A percentile compares a stretch with the other conserved stretches of the same genome.
phyloP scores from a whole-genome alignment of 164 flowering plant genomes.

The Protea cynaroides region DNA sequence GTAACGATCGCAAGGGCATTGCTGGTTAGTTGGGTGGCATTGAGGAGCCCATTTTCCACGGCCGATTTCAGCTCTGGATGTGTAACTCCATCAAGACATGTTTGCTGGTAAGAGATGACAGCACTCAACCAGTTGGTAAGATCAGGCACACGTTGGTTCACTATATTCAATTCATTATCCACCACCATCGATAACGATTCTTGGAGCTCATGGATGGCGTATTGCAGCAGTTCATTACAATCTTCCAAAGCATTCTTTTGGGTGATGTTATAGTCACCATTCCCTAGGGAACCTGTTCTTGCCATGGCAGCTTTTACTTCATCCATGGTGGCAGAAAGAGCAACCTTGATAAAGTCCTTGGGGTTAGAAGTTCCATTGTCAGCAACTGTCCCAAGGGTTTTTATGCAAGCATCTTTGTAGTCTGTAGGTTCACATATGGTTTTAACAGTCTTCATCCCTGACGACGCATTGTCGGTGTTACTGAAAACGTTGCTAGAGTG shows the following conservation, averaged over 20 bases:
- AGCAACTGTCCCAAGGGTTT: conserved; percentile 25
- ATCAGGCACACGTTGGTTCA: conserved; percentile 27
- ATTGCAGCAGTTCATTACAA: conserved; percentile 40
- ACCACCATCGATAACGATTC: conserved; percentile 30
- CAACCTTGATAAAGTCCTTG: conserved; percentile 30
- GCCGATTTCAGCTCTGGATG: conserved; percentile 24
- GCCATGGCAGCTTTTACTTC: conserved; percentile 22
- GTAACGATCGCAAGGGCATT: conserved; percentile 45
- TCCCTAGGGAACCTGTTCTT: conserved; percentile 3
- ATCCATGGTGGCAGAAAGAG: conserved; percentile 26
- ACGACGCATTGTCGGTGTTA: neutral
- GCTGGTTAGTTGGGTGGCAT: conserved; percentile 36
- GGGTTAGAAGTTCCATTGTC: conserved; percentile 29
- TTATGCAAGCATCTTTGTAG: conserved; percentile 32
- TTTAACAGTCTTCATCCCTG: conserved; percentile 27
- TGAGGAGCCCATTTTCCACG: conserved; percentile 23
- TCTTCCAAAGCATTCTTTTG: conserved; percentile 33
- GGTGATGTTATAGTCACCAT: conserved; percentile 9
- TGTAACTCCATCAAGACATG: conserved; percentile 43
- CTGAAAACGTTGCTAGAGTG: neutral
- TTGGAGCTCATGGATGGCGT: conserved; percentile 37
- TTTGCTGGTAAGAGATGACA: conserved; percentile 40
- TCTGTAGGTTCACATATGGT: conserved; percentile 40
- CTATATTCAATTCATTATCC: conserved; percentile 19
- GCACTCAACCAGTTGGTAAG: conserved; percentile 50